Conservation (phyloP, 2,329 filamentous ascomycete species). For the Penicillium sp. region DNA sequence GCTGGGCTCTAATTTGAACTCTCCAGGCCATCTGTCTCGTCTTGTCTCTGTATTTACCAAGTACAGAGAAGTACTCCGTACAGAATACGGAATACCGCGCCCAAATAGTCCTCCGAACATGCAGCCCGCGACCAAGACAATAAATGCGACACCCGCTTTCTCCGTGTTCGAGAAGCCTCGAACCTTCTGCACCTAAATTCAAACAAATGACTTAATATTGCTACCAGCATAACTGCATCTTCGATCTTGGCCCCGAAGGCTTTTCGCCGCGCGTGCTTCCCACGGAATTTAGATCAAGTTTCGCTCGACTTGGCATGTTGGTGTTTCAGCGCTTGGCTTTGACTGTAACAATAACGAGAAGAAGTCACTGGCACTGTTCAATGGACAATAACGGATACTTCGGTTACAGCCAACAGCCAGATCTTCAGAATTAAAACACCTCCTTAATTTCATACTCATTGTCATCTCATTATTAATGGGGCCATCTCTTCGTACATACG, state of each 20-base stretch:
- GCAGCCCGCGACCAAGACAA: not conserved
- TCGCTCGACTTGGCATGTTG: conserved; percentile 10
- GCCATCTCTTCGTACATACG: no score
- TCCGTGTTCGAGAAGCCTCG: not conserved
- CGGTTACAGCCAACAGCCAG: not conserved
- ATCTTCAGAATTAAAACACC: not conserved
- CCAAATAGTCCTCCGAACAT: not conserved
- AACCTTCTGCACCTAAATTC: not conserved
- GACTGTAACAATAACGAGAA: not conserved
- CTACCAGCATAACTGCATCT: not conserved
- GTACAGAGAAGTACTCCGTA: not conserved
- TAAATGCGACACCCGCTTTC: not conserved
- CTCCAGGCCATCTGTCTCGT: not conserved
- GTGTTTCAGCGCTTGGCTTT: not conserved
- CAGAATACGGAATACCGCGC: not conserved
- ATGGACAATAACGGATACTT: not conserved
- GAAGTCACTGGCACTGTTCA: not conserved
- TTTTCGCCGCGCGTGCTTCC: conserved; percentile 6
- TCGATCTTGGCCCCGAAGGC: not conserved
- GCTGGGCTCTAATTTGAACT: conserved; percentile 7
- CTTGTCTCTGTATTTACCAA: not conserved
- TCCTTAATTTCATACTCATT: not conserved
- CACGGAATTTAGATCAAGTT: conserved; percentile 6
- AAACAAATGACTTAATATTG: not conserved
- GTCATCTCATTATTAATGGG: not conserved